These are phyloP conservation scores for Fusarium sp. DNA, from an alignment of 2,329 filamentous ascomycete species.

Conservation along the genomic window DNA sequence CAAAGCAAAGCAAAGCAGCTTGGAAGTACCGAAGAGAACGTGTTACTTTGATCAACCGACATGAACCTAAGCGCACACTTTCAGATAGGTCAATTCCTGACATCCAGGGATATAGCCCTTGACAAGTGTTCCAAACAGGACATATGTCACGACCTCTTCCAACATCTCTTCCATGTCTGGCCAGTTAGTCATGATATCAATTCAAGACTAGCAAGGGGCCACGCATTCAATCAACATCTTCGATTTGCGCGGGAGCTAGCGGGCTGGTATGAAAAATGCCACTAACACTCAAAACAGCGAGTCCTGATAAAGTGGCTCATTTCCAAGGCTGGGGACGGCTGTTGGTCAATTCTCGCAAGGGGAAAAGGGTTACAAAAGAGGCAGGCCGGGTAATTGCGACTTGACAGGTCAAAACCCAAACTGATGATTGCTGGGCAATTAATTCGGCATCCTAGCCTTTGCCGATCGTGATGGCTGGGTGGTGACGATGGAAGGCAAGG, in stretches of 20 bases:
- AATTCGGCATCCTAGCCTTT: slow-evolving; percentile 11
- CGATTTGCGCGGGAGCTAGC: background rate
- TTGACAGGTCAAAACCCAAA: slow-evolving; percentile 21
- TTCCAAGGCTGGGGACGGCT: background rate
- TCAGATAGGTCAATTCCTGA: background rate
- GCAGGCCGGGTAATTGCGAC: slow-evolving; percentile 19
- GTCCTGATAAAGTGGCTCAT: background rate
- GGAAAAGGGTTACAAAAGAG: slow-evolving; percentile 14
- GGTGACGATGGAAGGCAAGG: background rate
- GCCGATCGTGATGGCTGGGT: slow-evolving; percentile 14
- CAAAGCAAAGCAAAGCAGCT: background rate
- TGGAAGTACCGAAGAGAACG: slow-evolving; percentile 1
- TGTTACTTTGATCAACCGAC: slow-evolving; percentile 10
- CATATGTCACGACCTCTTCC: background rate
- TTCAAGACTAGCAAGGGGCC: background rate
- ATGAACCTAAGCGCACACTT: slow-evolving; percentile 19
- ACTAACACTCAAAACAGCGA: slow-evolving; percentile 1
- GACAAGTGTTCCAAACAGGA: background rate
- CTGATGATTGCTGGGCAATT: slow-evolving; percentile 2
- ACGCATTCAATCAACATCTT: background rate
- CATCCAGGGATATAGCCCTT: background rate
- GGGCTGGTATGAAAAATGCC: slow-evolving; percentile 10
- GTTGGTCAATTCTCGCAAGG: slow-evolving; percentile 2
- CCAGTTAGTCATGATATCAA: slow-evolving; percentile 10
- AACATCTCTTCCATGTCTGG: background rate